These are phyloP conservation scores for Sisymbrium irio DNA, from an alignment of 345 rosid genomes.

Conservation along the genomic window DNA sequence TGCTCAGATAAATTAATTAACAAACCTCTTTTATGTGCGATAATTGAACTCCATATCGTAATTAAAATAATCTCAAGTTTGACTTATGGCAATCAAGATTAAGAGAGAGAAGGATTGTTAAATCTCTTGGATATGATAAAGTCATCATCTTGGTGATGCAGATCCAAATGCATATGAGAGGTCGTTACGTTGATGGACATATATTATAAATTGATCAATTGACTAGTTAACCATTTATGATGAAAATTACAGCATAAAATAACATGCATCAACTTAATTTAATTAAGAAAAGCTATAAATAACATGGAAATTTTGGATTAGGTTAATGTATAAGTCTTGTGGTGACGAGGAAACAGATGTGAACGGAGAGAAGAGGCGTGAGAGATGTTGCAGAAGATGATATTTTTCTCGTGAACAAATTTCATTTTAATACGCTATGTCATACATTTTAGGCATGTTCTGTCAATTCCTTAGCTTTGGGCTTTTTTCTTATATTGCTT, in stretches of 20 bases:
- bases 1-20: neutral
- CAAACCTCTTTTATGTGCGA: constrained; percentile 8
- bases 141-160: constrained; percentile 35
- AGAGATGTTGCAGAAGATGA: constrained; percentile 17
- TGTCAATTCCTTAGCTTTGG: constrained; percentile 14
- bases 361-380: constrained; percentile 33
- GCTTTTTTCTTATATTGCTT: neutral
- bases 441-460: constrained; percentile 26
- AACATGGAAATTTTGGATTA: constrained; percentile 11
- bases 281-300: neutral
- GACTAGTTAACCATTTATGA: constrained; percentile 25
- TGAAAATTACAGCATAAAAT: constrained; percentile 28
- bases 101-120: constrained; percentile 36
- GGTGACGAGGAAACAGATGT: constrained; percentile 32
- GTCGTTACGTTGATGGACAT: constrained; percentile 23
- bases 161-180: constrained; percentile 33
- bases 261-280: constrained; percentile 24
- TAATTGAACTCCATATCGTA: constrained; percentile 18
- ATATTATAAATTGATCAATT: constrained; percentile 26
- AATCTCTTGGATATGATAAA: constrained; percentile 34
- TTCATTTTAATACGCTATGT: constrained; percentile 33
- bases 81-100: constrained; percentile 35
- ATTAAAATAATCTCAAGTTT: constrained; percentile 10
- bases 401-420: constrained; percentile 26
- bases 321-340: constrained; percentile 15